Base-by-base conservation (phyloP, 345 rosid genomes). In the Crucihimalaya himalaica region DNA sequence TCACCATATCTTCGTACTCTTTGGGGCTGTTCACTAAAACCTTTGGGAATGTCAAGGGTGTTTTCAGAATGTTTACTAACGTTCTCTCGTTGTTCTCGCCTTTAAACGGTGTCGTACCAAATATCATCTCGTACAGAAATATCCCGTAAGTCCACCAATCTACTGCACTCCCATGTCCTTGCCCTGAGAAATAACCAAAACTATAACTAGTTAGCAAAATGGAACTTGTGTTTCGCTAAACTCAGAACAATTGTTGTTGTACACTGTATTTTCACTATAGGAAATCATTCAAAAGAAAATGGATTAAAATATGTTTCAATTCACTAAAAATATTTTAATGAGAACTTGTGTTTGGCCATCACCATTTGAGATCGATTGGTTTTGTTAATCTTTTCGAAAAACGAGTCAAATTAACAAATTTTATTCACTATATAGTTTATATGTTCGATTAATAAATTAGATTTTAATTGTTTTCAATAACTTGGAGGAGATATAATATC, bases 111-210 rank as follows among this genome's bases (percentile, higher is more conserved):
- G 98, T 94, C 73, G 52, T 83, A 6, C 98, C 97, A 16, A 86
- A 89, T 40, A 94, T 20, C 96, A 91, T 89, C 74, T 94, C 98
- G 67, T 91, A 91, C 53, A 94, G 54, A 68, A 94, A 89, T 76
- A 91, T 87, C 8, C 98, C 98, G 0, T 85, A 77, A 0, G 98
- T 89, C 98, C 98, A 94, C 98, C 98, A 94, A 64, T 94, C 98
- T 51, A 94, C 98, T 1, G 91, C 96, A 52, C 93, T 85, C 13
- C 98, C 98, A 73, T 94, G 98, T 10, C 97, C 98, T 79, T 91
- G 95, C 8, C 97, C 98, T 76, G 18, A 61, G 3, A 52, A 5
- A 60, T 16, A 4, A 59, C 15, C 29, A 57, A 40, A 42, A 29
- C 1, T 14, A 55, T 14, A 55, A 64, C 47, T 55, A 21, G 57